phyloP scores from a whole-genome alignment of 169 alveolate genomes.

The Babesia bigemina region DNA sequence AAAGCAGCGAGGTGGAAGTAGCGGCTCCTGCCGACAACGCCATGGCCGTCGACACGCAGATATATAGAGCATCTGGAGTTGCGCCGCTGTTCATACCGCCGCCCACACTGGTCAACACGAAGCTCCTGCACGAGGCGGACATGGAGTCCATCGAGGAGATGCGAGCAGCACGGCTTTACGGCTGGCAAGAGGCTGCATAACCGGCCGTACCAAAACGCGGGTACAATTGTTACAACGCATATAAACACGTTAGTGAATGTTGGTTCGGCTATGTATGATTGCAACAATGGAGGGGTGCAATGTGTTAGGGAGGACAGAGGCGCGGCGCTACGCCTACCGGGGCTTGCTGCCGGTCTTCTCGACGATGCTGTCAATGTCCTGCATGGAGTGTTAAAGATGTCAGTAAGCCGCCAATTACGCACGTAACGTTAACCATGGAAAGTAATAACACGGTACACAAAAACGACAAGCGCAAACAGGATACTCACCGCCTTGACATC shows the following conservation, averaged over 20 bases:
- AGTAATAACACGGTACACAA: neutral
- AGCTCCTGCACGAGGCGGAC: constrained; percentile 51
- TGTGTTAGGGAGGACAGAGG: too few species aligned
- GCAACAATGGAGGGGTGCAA: too few species aligned
- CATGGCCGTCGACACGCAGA: constrained; percentile 11
- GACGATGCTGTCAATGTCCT: neutral
- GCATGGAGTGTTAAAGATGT: neutral
- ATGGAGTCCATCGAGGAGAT: constrained; percentile 63
- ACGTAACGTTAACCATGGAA: neutral
- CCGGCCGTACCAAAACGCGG: neutral
- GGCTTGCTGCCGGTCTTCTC: neutral
- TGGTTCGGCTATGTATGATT: neutral
- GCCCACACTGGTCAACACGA: constrained; percentile 59
- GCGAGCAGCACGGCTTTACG: constrained; percentile 47
- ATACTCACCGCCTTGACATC: constrained; percentile 42
- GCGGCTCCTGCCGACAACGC: neutral
- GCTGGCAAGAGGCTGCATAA: constrained; percentile 41
- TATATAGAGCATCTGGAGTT: constrained; percentile 46
- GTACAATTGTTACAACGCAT: neutral
- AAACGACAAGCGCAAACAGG: neutral
- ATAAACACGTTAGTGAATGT: neutral
- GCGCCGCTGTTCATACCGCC: constrained; percentile 65
- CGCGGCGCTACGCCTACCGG: too few species aligned
- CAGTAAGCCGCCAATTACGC: neutral
- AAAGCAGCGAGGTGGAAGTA: too few species aligned